Base-by-base conservation (phyloP, 2,329 filamentous ascomycete species). In the Penicillium sp. region DNA sequence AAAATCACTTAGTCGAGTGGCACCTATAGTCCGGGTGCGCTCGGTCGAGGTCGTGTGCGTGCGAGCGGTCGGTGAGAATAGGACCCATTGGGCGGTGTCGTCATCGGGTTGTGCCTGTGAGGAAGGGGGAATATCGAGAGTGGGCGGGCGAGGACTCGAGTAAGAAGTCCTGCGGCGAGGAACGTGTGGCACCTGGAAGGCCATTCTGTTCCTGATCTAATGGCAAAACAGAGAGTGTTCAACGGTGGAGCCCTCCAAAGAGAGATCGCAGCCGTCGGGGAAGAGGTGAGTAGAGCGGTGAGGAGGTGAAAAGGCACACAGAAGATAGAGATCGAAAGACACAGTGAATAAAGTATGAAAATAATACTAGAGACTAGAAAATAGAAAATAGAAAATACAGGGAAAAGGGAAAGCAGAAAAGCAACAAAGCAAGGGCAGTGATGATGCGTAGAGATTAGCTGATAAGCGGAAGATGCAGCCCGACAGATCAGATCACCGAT, bases 41-140 rank as follows among this genome's bases (percentile, higher is more conserved):
- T 77, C 83, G 67, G 73, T 89, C 71, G 71, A 84, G 44, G 86
- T 85, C 36, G 89, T 86, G 55, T 83, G 86, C 42, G 87, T 90
- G 48, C 87, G 81, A 57, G 88, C 86, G 5, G 86, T 86, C 1
- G 90, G 90, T 7, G 92, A 90, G 79, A 99, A 99, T 60, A 99
- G 85, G 50, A 97, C 88, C 94, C 94, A 99, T 83, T 96, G 93
- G 73, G 94, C 88, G 11, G 90, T 88, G 61, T 92, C 88, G 57
- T 89, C 85, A 55, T 85, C 76, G 41, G 75, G 68, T 18, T 77
- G 73, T 60, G 78, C 66, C 8, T 62, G 52, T 8, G 63, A 52
- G n/a, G 66, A 50, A 14, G 66, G 52, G 38, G 67, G 60, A 36
- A 66, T 58, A 36, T 72, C 64, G 22, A 72, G 60, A 2, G 66